Base-by-base conservation (phyloP, 345 rosid genomes). In the Hypericum perforatum region DNA sequence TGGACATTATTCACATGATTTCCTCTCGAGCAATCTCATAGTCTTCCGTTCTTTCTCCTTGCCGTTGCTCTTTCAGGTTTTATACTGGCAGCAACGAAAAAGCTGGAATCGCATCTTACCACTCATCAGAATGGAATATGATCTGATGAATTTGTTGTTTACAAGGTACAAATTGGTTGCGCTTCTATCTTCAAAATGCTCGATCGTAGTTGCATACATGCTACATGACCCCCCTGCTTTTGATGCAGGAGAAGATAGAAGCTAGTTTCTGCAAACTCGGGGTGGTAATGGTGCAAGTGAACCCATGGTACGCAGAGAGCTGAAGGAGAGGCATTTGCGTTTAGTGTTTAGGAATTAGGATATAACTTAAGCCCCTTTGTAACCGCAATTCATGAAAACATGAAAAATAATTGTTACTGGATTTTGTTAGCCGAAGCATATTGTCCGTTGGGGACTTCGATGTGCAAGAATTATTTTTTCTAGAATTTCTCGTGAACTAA, bases 31-130 rank as follows among this genome's bases (percentile, higher is more conserved):
- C 32, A 16, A 10, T 61, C 5, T 14, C 10, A 9, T 49, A 13
- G 47, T 54, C 36, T 11, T 0, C 11, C 6, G 39, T 11, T 53
- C 3, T 37, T 46, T 46, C 7, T 6, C 39, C 41, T 2, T 52
- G 37, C 12, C 52, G 8, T 60, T 61, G 53, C 63, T 45, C 41
- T 49, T 71, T 61, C 69, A 90, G 97, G 97, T 59, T 72, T 90
- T 54, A 77, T 90, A 62, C 60, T 82, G 75, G 88, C 97, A 14
- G 89, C 97, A 36, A 76, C 70, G 40, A 78, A 77, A 59, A 67
- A 82, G 65, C 74, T 84, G 75, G 81, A 82, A 60, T 65, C 77
- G 39, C 73, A 80, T 76, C 67, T 79, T 40, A 57, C 62, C 49
- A 64, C 47, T 41, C 67, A 45, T 41, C 87, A 70, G 61, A 84